Evolutionary conservation across 495 filamentous ascomycete genomes (phyloP).

Genomic region (Achaetomiella virescens): DNA sequence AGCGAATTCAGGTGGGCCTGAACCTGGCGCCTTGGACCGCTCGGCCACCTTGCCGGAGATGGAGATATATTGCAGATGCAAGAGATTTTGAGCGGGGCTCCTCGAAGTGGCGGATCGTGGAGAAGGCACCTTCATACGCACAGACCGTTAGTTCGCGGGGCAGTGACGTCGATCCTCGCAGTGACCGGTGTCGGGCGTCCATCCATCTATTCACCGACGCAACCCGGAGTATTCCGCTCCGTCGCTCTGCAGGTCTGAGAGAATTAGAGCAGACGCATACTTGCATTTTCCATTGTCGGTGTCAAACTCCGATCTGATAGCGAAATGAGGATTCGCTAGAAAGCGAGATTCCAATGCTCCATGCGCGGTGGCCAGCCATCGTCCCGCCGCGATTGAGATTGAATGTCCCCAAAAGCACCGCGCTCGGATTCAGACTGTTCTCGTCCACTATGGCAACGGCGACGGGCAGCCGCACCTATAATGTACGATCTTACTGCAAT

Average conservation of each 20-base stretch:
- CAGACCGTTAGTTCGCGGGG: neutral
- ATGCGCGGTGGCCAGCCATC: conserved; percentile 15
- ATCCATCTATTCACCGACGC: neutral
- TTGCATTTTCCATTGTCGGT: neutral
- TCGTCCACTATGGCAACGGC: conserved; percentile 12
- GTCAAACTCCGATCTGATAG: neutral
- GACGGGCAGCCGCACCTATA: conserved; percentile 18
- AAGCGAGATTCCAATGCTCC: conserved; percentile 12
- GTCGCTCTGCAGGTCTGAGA: neutral
- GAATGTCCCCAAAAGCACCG: no score
- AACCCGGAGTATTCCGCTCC: conserved; percentile 12
- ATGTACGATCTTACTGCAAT: conserved; percentile 5
- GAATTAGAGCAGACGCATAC: no score
- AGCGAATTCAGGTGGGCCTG: conserved; percentile 22
- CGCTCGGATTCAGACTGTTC: neutral
- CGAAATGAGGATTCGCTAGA: neutral
- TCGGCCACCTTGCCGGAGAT: conserved; percentile 28
- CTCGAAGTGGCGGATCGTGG: neutral
- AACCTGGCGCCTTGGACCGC: conserved; percentile 33
- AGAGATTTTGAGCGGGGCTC: neutral
- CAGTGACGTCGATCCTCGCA: neutral
- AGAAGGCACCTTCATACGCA: neutral
- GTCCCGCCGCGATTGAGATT: conserved; percentile 5
- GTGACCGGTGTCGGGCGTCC: neutral
- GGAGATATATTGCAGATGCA: neutral